Percentiles rank a stretch among this genome's conserved stretches.
Conservation (phyloP, 305 asterid species). For the Solanum aculeatissimum region DNA sequence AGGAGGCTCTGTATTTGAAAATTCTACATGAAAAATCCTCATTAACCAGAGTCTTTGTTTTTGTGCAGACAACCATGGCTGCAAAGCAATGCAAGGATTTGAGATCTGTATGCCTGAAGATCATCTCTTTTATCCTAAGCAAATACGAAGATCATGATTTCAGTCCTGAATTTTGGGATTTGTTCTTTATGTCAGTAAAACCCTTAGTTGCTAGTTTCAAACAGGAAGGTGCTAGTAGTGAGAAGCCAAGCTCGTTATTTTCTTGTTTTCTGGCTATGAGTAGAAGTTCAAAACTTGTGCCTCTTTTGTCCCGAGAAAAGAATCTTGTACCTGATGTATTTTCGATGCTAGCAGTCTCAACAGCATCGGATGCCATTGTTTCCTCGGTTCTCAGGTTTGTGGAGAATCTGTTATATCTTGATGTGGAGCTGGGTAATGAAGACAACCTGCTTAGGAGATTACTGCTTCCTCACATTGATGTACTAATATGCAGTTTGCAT, state of each 20-base stretch:
- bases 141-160: constrained; percentile 64
- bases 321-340: constrained; percentile 82
- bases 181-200: constrained; percentile 55
- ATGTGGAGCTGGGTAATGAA: constrained; percentile 41
- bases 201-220: constrained; percentile 62
- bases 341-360: constrained; percentile 54
- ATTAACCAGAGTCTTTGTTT: constrained; percentile 12
- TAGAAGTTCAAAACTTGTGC: constrained; percentile 63
- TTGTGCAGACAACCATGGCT: constrained; percentile 46
- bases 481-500: constrained; percentile 61
- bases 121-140: constrained; percentile 46
- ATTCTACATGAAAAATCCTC: background rate
- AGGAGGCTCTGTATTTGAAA: background rate
- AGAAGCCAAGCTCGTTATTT: constrained; percentile 86
- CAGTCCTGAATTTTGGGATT: constrained; percentile 64
- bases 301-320: constrained; percentile 49
- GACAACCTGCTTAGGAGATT: constrained; percentile 32
- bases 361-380: constrained; percentile 69
- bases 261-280: constrained; percentile 95
- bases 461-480: constrained; percentile 62
- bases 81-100: constrained; percentile 74
- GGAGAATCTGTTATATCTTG: constrained; percentile 78
- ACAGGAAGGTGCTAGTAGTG: constrained; percentile 79
- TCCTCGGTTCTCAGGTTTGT: constrained; percentile 60
- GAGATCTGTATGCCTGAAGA: constrained; percentile 83